These are phyloP conservation scores for Rhypophila decipiens DNA, from an alignment of 495 filamentous ascomycete genomes.

Conservation along the genomic window DNA sequence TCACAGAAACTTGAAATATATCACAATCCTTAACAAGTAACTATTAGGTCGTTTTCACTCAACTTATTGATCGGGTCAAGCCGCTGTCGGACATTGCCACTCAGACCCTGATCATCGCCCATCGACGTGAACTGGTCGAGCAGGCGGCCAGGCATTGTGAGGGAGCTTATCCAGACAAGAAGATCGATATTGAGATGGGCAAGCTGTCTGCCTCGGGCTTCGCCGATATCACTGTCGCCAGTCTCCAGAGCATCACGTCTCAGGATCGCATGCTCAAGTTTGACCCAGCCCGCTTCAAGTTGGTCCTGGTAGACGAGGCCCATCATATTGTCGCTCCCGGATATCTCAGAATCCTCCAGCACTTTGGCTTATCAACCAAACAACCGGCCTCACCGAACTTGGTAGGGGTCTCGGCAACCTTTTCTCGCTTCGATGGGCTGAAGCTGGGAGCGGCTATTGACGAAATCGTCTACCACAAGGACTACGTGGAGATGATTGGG, in stretches of 20 bases:
- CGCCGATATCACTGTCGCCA: constrained; percentile 94
- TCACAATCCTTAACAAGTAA: not conserved
- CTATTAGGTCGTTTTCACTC: constrained; percentile 83
- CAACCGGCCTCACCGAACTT: constrained; percentile 56
- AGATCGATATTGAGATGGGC: constrained; percentile 87
- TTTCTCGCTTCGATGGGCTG: constrained; percentile 86
- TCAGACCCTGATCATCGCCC: constrained; percentile 86
- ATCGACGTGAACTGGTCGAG: constrained; percentile 91
- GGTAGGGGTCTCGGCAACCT: constrained; percentile 89
- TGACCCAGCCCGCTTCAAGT: constrained; percentile 73
- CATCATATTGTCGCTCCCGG: constrained; percentile 87
- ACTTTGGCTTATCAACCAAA: constrained; percentile 64
- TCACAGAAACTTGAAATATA: not conserved
- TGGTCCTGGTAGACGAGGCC: constrained; percentile 94
- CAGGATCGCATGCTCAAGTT: constrained; percentile 73
- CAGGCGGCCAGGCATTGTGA: constrained; percentile 83
- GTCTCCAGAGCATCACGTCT: constrained; percentile 71
- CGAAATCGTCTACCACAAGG: constrained; percentile 94
- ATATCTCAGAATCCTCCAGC: constrained; percentile 63
- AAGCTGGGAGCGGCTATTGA: constrained; percentile 82
- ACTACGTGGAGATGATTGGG: constrained; percentile 94
- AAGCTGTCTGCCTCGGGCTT: constrained; percentile 60
- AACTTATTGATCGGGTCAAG: constrained; percentile 75
- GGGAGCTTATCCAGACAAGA: constrained; percentile 69
- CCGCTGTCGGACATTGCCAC: constrained; percentile 49